These are phyloP conservation scores for Croton laevigatus DNA, from an alignment of 441 rosid genomes.

Conservation along the genomic window DNA sequence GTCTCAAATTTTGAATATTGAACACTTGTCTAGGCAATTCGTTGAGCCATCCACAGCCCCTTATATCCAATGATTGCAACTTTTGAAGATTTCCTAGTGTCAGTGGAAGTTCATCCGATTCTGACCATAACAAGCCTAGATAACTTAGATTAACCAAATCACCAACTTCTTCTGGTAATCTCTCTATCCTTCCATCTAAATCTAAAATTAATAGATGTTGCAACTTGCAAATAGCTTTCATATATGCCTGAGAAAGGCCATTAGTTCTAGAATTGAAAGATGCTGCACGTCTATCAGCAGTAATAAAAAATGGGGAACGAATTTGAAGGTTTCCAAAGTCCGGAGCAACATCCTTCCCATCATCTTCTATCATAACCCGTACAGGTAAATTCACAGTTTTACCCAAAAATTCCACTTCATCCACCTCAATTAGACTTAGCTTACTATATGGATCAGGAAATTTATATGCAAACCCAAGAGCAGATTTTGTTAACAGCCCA, in stretches of 20 bases:
- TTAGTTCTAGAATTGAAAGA: not conserved
- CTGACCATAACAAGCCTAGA: conserved; percentile 4
- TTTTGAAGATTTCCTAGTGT: conserved; percentile 20
- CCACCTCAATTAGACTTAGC: not conserved
- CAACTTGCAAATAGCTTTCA: conserved; percentile 17
- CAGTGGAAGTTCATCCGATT: conserved; percentile 16
- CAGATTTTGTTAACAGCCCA: not conserved
- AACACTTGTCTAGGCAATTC: conserved; percentile 8
- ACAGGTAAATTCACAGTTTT: conserved; percentile 10
- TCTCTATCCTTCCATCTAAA: conserved; percentile 17
- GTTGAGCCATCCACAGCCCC: not conserved
- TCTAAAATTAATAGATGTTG: conserved; percentile 14
- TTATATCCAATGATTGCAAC: conserved; percentile 19
- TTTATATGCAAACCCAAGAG: not conserved
- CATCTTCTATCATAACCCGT: conserved; percentile 10
- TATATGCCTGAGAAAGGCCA: conserved; percentile 14
- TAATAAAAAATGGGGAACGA: conserved; percentile 13
- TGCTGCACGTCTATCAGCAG: not conserved
- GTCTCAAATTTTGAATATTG: conserved; percentile 18
- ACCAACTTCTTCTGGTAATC: conserved; percentile 18
- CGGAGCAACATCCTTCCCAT: conserved; percentile 16
- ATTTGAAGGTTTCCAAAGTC: conserved; percentile 2
- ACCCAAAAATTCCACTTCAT: conserved; percentile 8
- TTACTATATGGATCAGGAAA: not conserved
- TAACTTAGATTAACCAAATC: conserved; percentile 17